A percentile compares a stretch with the other conserved stretches of the same genome.
phyloP scores from a whole-genome alignment of 331 rosid genomes.

The Spiraea crenata region DNA sequence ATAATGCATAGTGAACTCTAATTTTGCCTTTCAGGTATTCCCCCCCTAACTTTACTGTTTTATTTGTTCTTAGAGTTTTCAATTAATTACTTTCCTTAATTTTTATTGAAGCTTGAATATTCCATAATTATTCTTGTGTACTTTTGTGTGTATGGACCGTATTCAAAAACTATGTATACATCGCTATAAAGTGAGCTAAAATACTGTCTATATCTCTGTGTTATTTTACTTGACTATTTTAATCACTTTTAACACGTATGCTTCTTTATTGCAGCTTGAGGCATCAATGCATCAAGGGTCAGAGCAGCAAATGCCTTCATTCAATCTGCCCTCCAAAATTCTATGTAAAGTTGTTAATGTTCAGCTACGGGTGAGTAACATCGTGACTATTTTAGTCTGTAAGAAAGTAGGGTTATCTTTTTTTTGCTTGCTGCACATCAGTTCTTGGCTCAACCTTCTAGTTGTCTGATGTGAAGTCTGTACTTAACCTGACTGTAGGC shows the following conservation, averaged over 20 bases:
- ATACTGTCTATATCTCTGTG: not conserved
- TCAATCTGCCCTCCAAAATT: conserved; percentile 83
- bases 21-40: not conserved
- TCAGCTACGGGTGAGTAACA: conserved; percentile 78
- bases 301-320: conserved; percentile 96
- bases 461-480: not conserved
- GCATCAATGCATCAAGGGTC: conserved; percentile 96
- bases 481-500: conserved; percentile 57
- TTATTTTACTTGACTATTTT: not conserved
- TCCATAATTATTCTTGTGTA: not conserved
- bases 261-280: conserved; percentile 60
- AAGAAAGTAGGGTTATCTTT: not conserved
- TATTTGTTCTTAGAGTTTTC: not conserved
- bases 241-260: not conserved
- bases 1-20: not conserved
- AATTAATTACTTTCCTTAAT: not conserved
- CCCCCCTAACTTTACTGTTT: not conserved
- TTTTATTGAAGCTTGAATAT: not conserved
- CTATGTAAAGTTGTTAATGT: conserved; percentile 89
- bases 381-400: conserved; percentile 13
- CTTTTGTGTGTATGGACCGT: not conserved
- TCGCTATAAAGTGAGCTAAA: not conserved
- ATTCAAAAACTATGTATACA: not conserved
- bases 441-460: not conserved
- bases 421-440: conserved; percentile 2